Base-by-base conservation (phyloP, 1,284 basidiomycete genomes). In the Sutorius eximius region DNA sequence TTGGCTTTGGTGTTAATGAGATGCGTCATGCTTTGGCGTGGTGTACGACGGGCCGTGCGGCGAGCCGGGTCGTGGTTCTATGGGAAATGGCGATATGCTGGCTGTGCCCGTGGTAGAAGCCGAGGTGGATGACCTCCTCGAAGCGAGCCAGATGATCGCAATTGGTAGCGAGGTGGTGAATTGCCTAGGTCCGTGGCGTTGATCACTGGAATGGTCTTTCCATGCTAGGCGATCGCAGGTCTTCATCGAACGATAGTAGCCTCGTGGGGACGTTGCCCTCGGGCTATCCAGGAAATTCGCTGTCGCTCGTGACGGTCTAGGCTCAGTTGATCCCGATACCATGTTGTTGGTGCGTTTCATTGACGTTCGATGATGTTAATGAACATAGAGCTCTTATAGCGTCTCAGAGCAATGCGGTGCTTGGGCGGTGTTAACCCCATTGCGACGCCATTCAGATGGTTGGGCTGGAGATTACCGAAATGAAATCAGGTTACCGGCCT, bases 381-480 rank as follows among this genome's bases (percentile, higher is more conserved):
- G 32, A 42, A 46, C 55, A 22, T 40, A 15, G 33, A 22, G 24
- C 29, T 24, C 49, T 45, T 62, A 45, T 51, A 37, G 47, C 36
- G 43, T 44, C 49, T 12, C 12, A n/a, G 5, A 18, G 13, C 45
- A 13, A n/a, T 45, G 40, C 12, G 15, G 24, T 20, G 27, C 18
- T 18, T 18, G 27, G 34, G 37, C 33, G 53, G 52, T 20, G 32
- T 50, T 45, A 32, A 11, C 36, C 34, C 46, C 57, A 54, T 55
- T 44, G 48, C 45, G 38, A 62, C 20, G 40, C 34, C 20, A 44
- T 45, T 43, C 38, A 43, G 37, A 49, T 45, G 33, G 29, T 53
- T 6, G 27, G 16, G 16, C 44, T 40, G 63, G 66, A 53, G 51
- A 64, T 66, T 52, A 53, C 63, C 63, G 66, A 66, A 56, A 66